These are phyloP conservation scores for Penicillium sp. DNA, from an alignment of 2,329 filamentous ascomycete genomes.

Conservation along the genomic window DNA sequence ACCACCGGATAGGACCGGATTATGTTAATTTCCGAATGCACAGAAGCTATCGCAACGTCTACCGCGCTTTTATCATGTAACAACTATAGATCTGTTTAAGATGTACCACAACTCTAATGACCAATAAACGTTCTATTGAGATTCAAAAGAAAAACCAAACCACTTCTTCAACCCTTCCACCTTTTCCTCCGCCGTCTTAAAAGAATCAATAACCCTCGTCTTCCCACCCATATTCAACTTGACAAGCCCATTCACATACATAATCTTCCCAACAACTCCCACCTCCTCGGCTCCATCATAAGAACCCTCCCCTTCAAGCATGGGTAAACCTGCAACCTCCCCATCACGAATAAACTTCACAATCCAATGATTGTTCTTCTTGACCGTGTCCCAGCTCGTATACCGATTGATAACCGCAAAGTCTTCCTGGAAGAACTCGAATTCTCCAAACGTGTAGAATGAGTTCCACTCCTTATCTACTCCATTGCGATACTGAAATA, in stretches of 20 bases:
- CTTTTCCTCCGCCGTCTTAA: constrained; percentile 46
- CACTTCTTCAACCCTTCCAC: constrained; percentile 45
- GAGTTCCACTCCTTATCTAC: constrained; percentile 40
- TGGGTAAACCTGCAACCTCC: constrained; percentile 9
- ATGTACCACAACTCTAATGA: too few relatives aligned
- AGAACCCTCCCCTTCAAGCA: constrained; percentile 7
- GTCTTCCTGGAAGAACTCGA: constrained; percentile 42
- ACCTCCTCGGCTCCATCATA: constrained; percentile 19
- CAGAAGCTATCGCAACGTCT: too few relatives aligned
- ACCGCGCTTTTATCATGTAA: too few relatives aligned
- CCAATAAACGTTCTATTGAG: background rate
- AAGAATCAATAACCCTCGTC: constrained; percentile 41
- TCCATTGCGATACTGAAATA: constrained; percentile 47
- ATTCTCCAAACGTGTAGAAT: constrained; percentile 44
- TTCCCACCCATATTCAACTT: constrained; percentile 48
- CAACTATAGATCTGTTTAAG: too few relatives aligned
- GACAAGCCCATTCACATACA: constrained; percentile 27
- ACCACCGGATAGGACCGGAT: too few relatives aligned
- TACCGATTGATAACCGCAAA: constrained; percentile 44
- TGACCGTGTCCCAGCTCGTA: constrained; percentile 33
- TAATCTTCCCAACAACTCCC: constrained; percentile 28
- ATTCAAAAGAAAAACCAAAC: background rate
- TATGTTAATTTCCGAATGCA: too few relatives aligned
- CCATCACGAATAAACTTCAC: constrained; percentile 40
- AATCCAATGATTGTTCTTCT: constrained; percentile 34